phyloP scores from a whole-genome alignment of 176 grass and related monocot genomes.

The Triticum urartu region DNA sequence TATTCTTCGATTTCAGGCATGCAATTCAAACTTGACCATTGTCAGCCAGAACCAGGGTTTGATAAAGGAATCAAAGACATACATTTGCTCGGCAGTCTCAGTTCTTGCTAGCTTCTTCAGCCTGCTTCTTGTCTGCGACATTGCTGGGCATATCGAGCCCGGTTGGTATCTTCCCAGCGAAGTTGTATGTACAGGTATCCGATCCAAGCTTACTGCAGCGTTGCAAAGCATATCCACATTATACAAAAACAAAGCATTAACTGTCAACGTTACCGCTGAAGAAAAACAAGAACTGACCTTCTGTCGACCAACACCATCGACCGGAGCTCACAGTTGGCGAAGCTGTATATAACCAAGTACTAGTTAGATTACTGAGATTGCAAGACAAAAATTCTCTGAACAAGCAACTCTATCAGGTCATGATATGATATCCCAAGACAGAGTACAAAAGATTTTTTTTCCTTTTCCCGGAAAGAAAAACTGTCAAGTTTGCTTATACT shows the following conservation, averaged over 20 bases:
- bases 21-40: neutral
- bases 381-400: neutral
- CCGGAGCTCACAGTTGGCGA: constrained; percentile 83
- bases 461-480: neutral
- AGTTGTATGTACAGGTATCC: constrained; percentile 37
- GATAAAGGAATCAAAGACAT: constrained; percentile 2
- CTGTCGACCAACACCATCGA: constrained; percentile 79
- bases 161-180: constrained; percentile 52
- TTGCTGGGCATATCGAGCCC: constrained; percentile 58
- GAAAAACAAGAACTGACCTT: constrained; percentile 42
- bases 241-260: neutral
- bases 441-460: neutral
- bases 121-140: constrained; percentile 28
- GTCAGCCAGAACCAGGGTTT: neutral
- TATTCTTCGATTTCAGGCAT: neutral
- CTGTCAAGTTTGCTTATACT: neutral
- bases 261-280: neutral
- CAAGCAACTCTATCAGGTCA: neutral
- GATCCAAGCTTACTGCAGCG: constrained; percentile 56
- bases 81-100: neutral
- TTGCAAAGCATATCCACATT: neutral
- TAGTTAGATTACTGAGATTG: constrained; percentile 10
- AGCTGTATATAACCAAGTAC: constrained; percentile 40
- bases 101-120: constrained; percentile 15
- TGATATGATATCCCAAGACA: neutral